phyloP scores from a whole-genome alignment of 768 basidiomycete species.

The Boletus vermiculosoides region DNA sequence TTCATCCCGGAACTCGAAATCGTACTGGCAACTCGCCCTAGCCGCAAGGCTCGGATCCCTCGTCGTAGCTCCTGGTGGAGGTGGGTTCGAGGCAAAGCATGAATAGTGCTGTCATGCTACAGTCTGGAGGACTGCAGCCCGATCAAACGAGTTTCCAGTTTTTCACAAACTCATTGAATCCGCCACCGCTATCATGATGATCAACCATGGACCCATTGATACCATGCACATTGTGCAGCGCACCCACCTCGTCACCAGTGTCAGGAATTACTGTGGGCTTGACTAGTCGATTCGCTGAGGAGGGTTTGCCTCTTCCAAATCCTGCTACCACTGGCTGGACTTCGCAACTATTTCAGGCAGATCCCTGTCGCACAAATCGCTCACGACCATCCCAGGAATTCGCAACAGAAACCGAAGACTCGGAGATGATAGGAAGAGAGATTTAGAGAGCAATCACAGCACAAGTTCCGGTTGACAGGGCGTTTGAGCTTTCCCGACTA shows the following conservation, averaged over 20 bases:
- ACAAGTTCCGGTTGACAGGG: not conserved
- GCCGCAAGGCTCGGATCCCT: not conserved
- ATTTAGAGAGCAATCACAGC: not conserved
- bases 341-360: not conserved
- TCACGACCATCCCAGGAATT: not conserved
- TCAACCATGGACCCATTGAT: not conserved
- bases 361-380: not conserved
- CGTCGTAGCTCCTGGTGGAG: not conserved
- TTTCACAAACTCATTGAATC: not conserved
- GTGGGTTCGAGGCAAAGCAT: too few relatives aligned
- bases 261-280: not conserved
- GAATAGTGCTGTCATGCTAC: too few relatives aligned
- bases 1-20: not conserved
- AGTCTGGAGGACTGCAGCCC: too few relatives aligned
- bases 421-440: not conserved
- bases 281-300: not conserved
- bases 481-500: not conserved
- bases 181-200: not conserved
- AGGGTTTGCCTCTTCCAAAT: not conserved
- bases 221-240: not conserved
- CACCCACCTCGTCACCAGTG: too few relatives aligned
- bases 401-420: not conserved
- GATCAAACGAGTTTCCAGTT: not conserved
- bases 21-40: not conserved
- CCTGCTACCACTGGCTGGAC: not conserved